Conservation (phyloP, 768 basidiomycete genomes). For the Phaeotremella skinneri region DNA sequence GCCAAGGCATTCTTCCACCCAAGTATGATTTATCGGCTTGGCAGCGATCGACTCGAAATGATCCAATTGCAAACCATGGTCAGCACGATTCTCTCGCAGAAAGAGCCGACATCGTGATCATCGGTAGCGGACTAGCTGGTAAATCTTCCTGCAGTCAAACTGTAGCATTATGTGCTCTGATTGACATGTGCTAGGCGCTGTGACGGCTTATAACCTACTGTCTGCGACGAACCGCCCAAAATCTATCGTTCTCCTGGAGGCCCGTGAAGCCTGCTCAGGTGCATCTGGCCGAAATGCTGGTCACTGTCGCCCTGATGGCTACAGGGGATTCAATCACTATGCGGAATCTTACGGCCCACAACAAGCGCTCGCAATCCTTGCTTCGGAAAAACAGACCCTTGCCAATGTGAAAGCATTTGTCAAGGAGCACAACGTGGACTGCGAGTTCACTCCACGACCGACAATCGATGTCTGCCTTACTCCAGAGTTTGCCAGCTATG, state of each 20-base stretch:
- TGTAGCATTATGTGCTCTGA: not conserved
- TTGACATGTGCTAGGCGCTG: constrained; percentile 17
- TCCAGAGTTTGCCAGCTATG: constrained; percentile 36
- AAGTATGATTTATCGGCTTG: constrained; percentile 27
- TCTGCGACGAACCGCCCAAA: constrained; percentile 22
- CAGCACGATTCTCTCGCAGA: constrained; percentile 24
- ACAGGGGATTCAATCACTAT: constrained; percentile 18
- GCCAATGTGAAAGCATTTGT: constrained; percentile 66
- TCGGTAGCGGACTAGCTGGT: constrained; percentile 39
- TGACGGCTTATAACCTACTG: constrained; percentile 25
- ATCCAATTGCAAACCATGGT: constrained; percentile 33
- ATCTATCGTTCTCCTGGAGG: constrained; percentile 69
- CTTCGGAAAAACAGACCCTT: constrained; percentile 53
- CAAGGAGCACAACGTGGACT: constrained; percentile 36
- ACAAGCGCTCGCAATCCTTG: constrained; percentile 36
- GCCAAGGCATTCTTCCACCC: constrained; percentile 4
- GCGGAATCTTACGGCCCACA: constrained; percentile 54
- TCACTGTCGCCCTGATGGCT: constrained; percentile 40
- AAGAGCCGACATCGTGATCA: constrained; percentile 36
- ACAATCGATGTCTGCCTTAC: constrained; percentile 41
- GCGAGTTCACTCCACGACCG: constrained; percentile 43
- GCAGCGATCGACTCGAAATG: constrained; percentile 28
- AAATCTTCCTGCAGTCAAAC: not conserved
- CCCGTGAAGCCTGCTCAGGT: constrained; percentile 59
- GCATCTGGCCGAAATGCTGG: constrained; percentile 64